These are phyloP conservation scores for Pharnaceum exiguum DNA, from an alignment of 148 eudicot genomes.

Conservation along the genomic window DNA sequence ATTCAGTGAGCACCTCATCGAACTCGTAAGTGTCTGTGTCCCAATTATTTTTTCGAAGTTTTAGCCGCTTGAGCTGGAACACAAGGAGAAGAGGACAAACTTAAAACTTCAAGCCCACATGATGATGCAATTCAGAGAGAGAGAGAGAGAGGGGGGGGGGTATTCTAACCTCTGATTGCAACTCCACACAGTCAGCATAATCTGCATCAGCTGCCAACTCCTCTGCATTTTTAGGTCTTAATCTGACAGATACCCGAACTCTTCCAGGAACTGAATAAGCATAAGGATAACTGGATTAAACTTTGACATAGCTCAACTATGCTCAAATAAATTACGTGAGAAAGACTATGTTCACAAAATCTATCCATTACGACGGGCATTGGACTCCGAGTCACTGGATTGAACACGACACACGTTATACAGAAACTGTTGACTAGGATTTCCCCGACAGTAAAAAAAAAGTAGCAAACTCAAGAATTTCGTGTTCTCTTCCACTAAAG, in stretches of 20 bases:
- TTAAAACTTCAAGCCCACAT: neutral
- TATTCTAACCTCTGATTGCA: conserved; percentile 75
- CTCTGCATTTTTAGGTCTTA: conserved; percentile 90
- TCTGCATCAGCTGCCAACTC: conserved; percentile 92
- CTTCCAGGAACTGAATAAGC: conserved; percentile 57
- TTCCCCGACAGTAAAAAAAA: too few species aligned
- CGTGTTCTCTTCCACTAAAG: too few species aligned
- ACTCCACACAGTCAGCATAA: conserved; percentile 93
- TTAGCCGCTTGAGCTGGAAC: conserved; percentile 80
- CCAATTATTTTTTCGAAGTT: conserved; percentile 98
- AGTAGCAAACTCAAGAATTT: too few species aligned
- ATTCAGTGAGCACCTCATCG: conserved; percentile 94
- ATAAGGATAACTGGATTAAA: neutral
- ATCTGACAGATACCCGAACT: conserved; percentile 91
- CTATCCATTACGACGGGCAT: too few species aligned
- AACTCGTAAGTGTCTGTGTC: conserved; percentile 96
- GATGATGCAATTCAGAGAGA: neutral
- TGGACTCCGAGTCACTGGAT: too few species aligned
- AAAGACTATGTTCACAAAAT: too few species aligned
- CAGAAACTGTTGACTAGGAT: too few species aligned
- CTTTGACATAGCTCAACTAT: neutral
- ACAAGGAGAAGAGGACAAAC: neutral
- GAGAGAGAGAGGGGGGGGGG: neutral
- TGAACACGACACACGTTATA: too few species aligned
- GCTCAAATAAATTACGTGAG: neutral